Evolutionary conservation across 257 asterid genomes (phyloP), one percentile per base, ranked within the genome.

Genomic region (Cinchona pubescens): DNA sequence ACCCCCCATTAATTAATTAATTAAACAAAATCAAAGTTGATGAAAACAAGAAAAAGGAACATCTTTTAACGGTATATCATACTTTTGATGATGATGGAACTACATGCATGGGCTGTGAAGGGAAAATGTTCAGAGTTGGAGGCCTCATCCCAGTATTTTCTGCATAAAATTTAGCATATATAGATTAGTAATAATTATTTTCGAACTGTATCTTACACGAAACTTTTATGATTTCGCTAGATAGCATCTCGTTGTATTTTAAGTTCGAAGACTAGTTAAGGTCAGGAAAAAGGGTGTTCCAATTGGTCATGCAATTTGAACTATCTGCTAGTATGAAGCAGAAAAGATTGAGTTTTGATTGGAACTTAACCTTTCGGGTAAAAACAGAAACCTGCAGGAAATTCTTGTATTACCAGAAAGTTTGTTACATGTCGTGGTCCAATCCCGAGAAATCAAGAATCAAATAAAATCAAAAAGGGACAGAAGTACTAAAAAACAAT

Each of bases 71-170:
- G 49, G 75, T 48, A 80, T 71, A 23, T 23, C 48, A 71, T 83
- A 88, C 96, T 92, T 86, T 88, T 62, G 89, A 75, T 76, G 91
- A 69, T 60, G 92, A 51, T 49, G 93, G 85, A 78, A 85, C 90
- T 65, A 84, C 96, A 86, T 94, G 99, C 98, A 94, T 92, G 87
- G 97, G 99, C 74, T 91, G 94, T 56, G 99, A 92, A 25, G 99
- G 98, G 77, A 94, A 94, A 65, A 94, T 94, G 86, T 90, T 92
- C 69, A 92, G 85, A 69, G 99, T 94, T 53, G 84, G 89, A 69
- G 97, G 97, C 75, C 86, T 88, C 87, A 84, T 83, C 68, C 90
- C 97, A 19, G 81, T 67, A 81, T 88, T 86, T 72, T 90, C 98
- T 91, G 88, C 88, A 46, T 70, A 61, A 32, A 43, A 42, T 43